phyloP scores from a whole-genome alignment of 2,329 filamentous ascomycete species.

The Monosporascus sp. region DNA sequence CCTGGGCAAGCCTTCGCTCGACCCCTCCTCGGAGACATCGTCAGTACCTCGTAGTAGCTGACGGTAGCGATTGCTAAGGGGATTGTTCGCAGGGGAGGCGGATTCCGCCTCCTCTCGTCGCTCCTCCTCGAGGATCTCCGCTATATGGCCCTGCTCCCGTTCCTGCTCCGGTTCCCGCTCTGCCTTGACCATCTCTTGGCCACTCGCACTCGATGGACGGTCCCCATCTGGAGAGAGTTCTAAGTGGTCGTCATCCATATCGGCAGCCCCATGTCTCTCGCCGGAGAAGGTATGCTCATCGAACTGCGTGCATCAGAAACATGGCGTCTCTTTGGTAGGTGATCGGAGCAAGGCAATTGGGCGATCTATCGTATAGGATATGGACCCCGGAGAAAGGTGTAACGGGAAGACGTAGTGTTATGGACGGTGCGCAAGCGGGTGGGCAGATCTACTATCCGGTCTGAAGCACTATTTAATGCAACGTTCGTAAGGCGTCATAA shows the following conservation, averaged over 20 bases:
- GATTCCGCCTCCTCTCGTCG: conserved; percentile 18
- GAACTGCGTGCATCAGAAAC: conserved; percentile 17
- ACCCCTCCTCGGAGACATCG: conserved; percentile 47
- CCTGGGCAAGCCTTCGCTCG: conserved; percentile 47
- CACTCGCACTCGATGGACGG: conserved; percentile 35
- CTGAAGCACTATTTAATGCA: no score
- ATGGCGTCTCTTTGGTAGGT: conserved; percentile 7
- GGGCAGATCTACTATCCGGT: no score
- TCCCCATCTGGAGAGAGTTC: conserved; percentile 38
- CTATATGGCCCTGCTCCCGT: conserved; percentile 30
- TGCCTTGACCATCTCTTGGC: conserved; percentile 38
- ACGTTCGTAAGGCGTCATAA: no score
- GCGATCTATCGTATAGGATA: no score
- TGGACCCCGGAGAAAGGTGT: no score
- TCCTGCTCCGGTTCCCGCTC: conserved; percentile 30
- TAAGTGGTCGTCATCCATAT: conserved; percentile 36
- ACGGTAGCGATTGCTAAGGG: conserved; percentile 38
- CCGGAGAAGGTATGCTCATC: conserved; percentile 24
- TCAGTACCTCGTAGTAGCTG: conserved; percentile 40
- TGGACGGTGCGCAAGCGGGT: no score
- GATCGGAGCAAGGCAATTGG: no score
- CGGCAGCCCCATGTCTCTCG: conserved; percentile 36
- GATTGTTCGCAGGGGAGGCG: conserved; percentile 25
- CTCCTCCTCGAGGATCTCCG: conserved; percentile 32
- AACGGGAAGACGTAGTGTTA: no score